Conservation (phyloP, 1,139 yeast species). For the Protomyces inundatus region DNA sequence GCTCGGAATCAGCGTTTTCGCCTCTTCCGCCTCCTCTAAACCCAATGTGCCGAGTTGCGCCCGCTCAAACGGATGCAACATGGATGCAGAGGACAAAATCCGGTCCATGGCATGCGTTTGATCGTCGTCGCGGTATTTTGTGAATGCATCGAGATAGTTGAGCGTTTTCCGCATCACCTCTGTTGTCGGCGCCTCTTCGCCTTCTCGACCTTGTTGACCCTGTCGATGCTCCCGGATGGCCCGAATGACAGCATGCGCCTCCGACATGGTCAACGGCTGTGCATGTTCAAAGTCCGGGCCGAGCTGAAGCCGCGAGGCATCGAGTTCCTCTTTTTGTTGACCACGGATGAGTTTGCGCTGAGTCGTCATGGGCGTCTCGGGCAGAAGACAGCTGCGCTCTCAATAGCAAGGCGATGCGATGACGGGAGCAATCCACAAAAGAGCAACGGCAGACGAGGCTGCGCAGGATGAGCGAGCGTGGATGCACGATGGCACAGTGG, state of each 20-base stretch:
- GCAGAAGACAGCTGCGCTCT: not conserved
- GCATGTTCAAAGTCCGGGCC: slow-evolving; percentile 30
- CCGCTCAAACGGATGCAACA: slow-evolving; percentile 85
- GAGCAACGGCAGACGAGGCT: not conserved
- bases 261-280: slow-evolving; percentile 29
- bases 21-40: slow-evolving; percentile 97
- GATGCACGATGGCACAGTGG: not conserved
- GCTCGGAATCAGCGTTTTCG: slow-evolving; percentile 79
- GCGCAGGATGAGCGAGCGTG: not conserved
- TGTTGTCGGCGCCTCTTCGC: slow-evolving; percentile 29
- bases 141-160: slow-evolving; percentile 77
- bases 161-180: slow-evolving; percentile 80
- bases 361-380: slow-evolving; percentile 5
- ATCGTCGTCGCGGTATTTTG: slow-evolving; percentile 85
- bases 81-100: slow-evolving; percentile 16
- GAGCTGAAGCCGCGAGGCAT: slow-evolving; percentile 27
- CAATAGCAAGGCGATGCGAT: not conserved
- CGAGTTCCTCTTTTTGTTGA: slow-evolving; percentile 25
- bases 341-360: slow-evolving; percentile 17
- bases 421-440: not conserved
- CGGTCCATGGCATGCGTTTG: slow-evolving; percentile 84
- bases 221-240: slow-evolving; percentile 27
- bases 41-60: slow-evolving; percentile 92
- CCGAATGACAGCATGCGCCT: slow-evolving; percentile 29
- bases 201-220: slow-evolving; percentile 11